A percentile compares a stretch with the other conserved stretches of the same genome.
phyloP scores from a whole-genome alignment of 768 basidiomycete genomes.

The Kwoniella botswanensis region DNA sequence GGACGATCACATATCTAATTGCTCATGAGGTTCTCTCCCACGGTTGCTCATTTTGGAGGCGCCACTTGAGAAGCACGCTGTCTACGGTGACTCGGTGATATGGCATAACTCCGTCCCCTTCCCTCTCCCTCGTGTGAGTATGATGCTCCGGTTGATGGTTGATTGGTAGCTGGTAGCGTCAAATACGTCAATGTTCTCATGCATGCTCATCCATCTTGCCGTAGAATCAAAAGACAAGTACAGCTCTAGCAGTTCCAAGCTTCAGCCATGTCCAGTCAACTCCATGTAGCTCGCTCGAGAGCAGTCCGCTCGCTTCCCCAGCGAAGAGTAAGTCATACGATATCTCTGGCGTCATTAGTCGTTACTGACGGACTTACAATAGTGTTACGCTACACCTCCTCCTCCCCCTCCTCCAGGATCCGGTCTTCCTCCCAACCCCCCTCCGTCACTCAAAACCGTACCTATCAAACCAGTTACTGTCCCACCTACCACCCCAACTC shows the following conservation, averaged over 20 bases:
- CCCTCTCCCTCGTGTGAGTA: neutral
- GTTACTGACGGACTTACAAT: neutral
- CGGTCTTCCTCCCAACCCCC: slow-evolving; percentile 32
- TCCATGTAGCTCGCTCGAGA: slow-evolving; percentile 27
- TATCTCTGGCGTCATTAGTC: neutral
- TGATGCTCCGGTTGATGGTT: neutral
- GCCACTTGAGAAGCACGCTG: neutral
- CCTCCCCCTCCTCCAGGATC: slow-evolving; percentile 28
- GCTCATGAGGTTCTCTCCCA: slow-evolving; percentile 7
- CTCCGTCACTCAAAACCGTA: slow-evolving; percentile 28
- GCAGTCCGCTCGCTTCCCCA: slow-evolving; percentile 33
- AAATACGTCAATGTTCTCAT: neutral
- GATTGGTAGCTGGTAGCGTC: neutral
- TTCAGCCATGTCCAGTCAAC: slow-evolving; percentile 33
- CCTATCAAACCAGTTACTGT: slow-evolving; percentile 40
- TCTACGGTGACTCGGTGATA: slow-evolving; percentile 19
- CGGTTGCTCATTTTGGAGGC: neutral
- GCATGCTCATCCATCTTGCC: neutral
- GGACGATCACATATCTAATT: too few relatives aligned
- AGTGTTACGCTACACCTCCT: slow-evolving; percentile 42
- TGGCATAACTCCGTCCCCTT: slow-evolving; percentile 1
- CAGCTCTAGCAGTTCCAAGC: neutral
- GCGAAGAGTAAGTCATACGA: slow-evolving; percentile 30
- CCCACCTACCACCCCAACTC: slow-evolving; percentile 40
- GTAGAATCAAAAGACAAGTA: neutral